Evolutionary conservation across 495 filamentous ascomycete species (phyloP).

Genomic region (Cercophora samala): DNA sequence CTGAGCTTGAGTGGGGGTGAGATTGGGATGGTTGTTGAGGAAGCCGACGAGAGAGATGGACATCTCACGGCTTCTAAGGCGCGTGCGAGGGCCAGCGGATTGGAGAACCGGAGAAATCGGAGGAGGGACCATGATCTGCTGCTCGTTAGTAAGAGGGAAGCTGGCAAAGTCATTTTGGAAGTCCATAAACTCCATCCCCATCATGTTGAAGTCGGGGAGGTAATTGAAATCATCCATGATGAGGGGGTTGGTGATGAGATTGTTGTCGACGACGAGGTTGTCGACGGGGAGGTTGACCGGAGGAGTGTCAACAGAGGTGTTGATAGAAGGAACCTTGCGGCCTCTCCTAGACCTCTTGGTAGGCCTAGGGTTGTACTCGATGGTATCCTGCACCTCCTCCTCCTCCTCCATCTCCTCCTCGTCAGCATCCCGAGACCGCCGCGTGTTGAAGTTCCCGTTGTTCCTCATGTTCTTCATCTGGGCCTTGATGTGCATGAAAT

Average conservation of each 20-base stretch:
- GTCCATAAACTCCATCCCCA: background rate
- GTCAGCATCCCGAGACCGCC: background rate
- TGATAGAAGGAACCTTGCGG: background rate
- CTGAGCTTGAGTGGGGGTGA: conserved; percentile 7
- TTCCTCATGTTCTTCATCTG: conserved; percentile 1
- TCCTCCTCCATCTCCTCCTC: conserved; percentile 8
- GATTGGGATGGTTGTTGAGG: background rate
- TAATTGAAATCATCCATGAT: background rate
- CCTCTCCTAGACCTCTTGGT: background rate
- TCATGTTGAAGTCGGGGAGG: background rate
- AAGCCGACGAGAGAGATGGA: background rate
- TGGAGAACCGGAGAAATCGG: background rate
- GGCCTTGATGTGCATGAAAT: conserved; percentile 18
- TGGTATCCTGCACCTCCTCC: background rate
- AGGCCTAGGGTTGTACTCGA: background rate
- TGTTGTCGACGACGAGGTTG: background rate
- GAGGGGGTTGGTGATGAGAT: background rate
- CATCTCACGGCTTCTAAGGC: conserved; percentile 14
- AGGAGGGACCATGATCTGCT: background rate
- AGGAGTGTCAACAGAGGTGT: background rate
- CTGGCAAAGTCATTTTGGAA: background rate
- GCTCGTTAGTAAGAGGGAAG: background rate
- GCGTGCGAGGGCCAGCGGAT: conserved; percentile 10
- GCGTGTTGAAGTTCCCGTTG: too few species aligned
- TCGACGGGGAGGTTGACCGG: background rate